Conservation (phyloP, 176 grass and related monocot species). For the Miscanthus lutarioriparius region DNA sequence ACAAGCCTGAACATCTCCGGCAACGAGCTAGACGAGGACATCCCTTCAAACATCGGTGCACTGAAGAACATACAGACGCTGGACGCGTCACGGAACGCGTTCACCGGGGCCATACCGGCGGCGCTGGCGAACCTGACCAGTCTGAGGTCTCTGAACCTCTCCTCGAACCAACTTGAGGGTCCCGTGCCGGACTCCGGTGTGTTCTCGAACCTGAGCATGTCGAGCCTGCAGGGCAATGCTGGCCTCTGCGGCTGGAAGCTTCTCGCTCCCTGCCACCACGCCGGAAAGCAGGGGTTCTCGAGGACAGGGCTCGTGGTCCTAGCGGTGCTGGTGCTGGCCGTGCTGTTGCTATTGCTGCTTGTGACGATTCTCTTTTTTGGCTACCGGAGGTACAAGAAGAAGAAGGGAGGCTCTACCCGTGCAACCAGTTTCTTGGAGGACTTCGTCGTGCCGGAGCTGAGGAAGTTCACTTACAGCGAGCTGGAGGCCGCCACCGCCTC, state of each 20-base stretch:
- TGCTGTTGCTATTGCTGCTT: conserved; percentile 47
- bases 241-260: conserved; percentile 70
- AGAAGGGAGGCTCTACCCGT: neutral
- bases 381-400: conserved; percentile 39
- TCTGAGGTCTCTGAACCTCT: conserved; percentile 66
- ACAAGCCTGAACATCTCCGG: conserved; percentile 70
- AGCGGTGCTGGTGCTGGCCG: conserved; percentile 37
- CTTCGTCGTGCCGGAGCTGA: conserved; percentile 61
- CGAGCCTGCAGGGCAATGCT: conserved; percentile 64
- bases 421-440: conserved; percentile 7
- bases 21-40: conserved; percentile 64
- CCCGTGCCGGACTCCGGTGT: conserved; percentile 59
- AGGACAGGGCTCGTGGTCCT: conserved; percentile 48
- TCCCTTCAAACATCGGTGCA: conserved; percentile 41
- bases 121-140: conserved; percentile 62
- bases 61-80: conserved; percentile 53
- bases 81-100: conserved; percentile 72
- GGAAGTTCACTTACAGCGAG: conserved; percentile 57
- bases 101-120: conserved; percentile 56
- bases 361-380: neutral
- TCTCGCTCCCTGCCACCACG: conserved; percentile 44
- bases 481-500: conserved; percentile 59
- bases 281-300: conserved; percentile 39
- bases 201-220: conserved; percentile 54
- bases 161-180: conserved; percentile 62